These are phyloP conservation scores for Thraustochytrium sp. DNA, from an alignment of 352 stramenopile genomes.

Conservation along the genomic window DNA sequence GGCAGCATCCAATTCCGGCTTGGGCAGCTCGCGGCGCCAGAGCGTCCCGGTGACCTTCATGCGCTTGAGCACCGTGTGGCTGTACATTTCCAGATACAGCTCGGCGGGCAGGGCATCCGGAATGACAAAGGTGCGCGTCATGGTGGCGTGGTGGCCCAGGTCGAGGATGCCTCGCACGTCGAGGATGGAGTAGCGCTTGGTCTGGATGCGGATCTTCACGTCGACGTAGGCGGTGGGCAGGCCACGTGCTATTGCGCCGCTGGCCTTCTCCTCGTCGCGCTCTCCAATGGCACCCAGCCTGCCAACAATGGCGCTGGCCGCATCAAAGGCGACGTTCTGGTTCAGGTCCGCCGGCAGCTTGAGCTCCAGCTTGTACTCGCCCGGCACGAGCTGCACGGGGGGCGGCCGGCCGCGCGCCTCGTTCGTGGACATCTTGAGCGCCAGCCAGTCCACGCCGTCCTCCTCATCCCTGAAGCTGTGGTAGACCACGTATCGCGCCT, in stretches of 20 bases:
- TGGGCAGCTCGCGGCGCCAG: neutral
- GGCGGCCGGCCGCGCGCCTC: neutral
- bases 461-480: slow-evolving; percentile 9
- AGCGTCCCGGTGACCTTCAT: neutral
- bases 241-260: neutral
- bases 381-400: neutral
- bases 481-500: slow-evolving; percentile 8
- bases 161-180: neutral
- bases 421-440: slow-evolving; percentile 19
- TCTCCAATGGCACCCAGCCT: neutral
- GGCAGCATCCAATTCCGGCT: neutral
- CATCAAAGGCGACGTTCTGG: slow-evolving; percentile 14
- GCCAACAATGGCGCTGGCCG: neutral
- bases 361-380: slow-evolving; percentile 40
- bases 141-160: neutral
- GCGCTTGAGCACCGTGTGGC: slow-evolving; percentile 28
- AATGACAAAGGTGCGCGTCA: neutral
- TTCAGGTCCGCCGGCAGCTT: slow-evolving; percentile 22
- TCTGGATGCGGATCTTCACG: neutral
- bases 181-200: slow-evolving; percentile 14
- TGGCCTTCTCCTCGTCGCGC: neutral
- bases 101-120: neutral
- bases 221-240: slow-evolving; percentile 16
- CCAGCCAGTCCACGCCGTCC: slow-evolving; percentile 14
- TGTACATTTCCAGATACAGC: slow-evolving; percentile 23